These are phyloP conservation scores for Ganoderma lingzhi DNA, from an alignment of 1,284 basidiomycete genomes.

Conservation along the genomic window DNA sequence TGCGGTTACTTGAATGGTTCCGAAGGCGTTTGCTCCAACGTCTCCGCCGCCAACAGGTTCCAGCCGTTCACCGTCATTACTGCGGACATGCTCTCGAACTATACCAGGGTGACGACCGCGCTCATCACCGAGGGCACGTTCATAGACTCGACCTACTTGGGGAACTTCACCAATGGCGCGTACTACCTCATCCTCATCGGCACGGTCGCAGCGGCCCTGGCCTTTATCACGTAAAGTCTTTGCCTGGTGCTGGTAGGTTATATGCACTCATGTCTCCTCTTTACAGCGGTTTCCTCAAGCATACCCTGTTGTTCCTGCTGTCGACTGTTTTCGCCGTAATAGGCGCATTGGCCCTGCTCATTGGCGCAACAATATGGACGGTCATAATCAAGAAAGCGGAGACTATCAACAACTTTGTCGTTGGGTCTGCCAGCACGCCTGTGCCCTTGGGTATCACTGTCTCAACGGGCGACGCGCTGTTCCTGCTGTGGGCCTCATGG, in stretches of 20 bases:
- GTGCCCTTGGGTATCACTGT: conserved; percentile 68
- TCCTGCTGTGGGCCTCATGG: conserved; percentile 76
- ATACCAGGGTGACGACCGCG: conserved; percentile 60
- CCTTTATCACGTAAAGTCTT: conserved; percentile 65
- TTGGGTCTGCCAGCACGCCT: conserved; percentile 47
- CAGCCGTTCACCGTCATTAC: conserved; percentile 67
- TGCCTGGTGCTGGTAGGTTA: conserved; percentile 23
- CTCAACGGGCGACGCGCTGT: conserved; percentile 66
- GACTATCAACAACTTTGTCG: conserved; percentile 60
- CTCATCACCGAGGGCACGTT: conserved; percentile 66
- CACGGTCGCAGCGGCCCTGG: conserved; percentile 69
- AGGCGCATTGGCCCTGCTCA: conserved; percentile 68
- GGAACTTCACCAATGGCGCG: conserved; percentile 68
- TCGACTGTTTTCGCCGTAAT: conserved; percentile 70
- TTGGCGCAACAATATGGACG: conserved; percentile 81
- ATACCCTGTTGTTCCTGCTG: conserved; percentile 69
- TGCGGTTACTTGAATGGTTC: conserved; percentile 72
- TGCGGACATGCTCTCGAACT: conserved; percentile 72
- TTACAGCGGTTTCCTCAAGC: conserved; percentile 70
- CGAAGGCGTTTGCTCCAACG: conserved; percentile 71
- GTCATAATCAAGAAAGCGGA: conserved; percentile 71
- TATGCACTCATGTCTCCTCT: conserved; percentile 8
- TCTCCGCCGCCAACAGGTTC: conserved; percentile 64
- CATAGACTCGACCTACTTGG: conserved; percentile 67
- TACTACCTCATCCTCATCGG: conserved; percentile 81